Percentiles rank a stretch among this genome's conserved stretches.
These are phyloP conservation scores for Thermomyces lanuginosus DNA, from an alignment of 2,329 filamentous ascomycete species.

Conservation along the genomic window DNA sequence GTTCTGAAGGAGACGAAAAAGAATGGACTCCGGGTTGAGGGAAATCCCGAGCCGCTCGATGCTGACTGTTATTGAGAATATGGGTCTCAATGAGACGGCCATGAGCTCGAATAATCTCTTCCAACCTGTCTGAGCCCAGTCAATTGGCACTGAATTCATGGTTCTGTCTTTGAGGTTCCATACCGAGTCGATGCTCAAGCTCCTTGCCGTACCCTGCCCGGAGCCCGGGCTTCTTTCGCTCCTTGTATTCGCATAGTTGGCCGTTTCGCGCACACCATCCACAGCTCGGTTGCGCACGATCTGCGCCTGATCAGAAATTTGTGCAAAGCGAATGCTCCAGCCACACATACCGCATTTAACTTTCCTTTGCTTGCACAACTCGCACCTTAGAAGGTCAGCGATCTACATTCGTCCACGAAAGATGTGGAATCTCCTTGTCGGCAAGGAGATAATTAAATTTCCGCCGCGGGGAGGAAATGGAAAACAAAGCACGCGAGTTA, in stretches of 20 bases:
- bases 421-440: not conserved
- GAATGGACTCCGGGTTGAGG: constrained; percentile 13
- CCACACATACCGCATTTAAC: constrained; percentile 28
- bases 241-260: constrained; percentile 51
- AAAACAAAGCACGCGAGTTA: not conserved
- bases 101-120: constrained; percentile 49
- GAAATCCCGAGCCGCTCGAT: constrained; percentile 15
- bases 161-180: too few relatives aligned
- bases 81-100: constrained; percentile 48
- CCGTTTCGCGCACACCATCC: constrained; percentile 55
- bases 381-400: constrained; percentile 23
- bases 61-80: constrained; percentile 25
- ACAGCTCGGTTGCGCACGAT: constrained; percentile 44
- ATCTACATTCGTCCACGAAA: too few relatives aligned
- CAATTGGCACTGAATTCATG: too few relatives aligned
- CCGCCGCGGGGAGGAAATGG: not conserved
- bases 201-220: constrained; percentile 54
- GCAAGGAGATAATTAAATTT: not conserved
- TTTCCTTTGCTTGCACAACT: constrained; percentile 30
- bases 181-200: constrained; percentile 49
- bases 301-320: constrained; percentile 9
- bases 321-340: not conserved
- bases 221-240: constrained; percentile 53
- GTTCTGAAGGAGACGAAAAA: constrained; percentile 33
- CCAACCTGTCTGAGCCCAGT: constrained; percentile 39